These are phyloP conservation scores for Myriangium duriaei DNA, from an alignment of 2,329 filamentous ascomycete genomes.

Conservation along the genomic window DNA sequence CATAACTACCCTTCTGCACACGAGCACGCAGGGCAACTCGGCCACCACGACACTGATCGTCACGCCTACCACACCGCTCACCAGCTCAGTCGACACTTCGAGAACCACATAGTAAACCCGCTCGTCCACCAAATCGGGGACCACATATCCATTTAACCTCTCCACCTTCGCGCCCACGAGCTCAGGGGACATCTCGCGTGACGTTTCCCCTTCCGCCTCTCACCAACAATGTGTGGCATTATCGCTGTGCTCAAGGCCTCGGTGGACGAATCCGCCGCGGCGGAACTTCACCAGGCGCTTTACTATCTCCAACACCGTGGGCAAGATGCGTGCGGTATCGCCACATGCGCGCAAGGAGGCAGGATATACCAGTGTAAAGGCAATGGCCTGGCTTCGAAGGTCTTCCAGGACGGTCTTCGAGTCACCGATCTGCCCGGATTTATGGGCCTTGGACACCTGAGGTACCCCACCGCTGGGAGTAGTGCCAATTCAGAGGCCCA, in stretches of 20 bases:
- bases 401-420: slow-evolving; percentile 69
- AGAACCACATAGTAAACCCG: too few species aligned
- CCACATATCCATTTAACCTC: too few species aligned
- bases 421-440: slow-evolving; percentile 66
- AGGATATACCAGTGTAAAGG: slow-evolving; percentile 83
- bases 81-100: too few species aligned
- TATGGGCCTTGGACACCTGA: slow-evolving; percentile 75
- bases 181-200: too few species aligned
- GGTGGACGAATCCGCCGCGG: slow-evolving; percentile 22
- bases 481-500: slow-evolving; percentile 76
- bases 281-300: slow-evolving; percentile 26
- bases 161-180: too few species aligned
- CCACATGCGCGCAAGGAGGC: slow-evolving; percentile 60
- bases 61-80: too few species aligned
- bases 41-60: too few species aligned
- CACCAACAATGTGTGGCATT: slow-evolving; percentile 37
- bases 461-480: slow-evolving; percentile 83
- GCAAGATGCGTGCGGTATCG: slow-evolving; percentile 81
- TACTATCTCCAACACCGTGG: slow-evolving; percentile 47
- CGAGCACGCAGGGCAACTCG: too few species aligned
- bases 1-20: too few species aligned
- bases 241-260: slow-evolving; percentile 36
- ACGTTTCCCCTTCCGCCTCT: slow-evolving; percentile 5
- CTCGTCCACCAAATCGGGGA: too few species aligned
- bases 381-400: slow-evolving; percentile 73